Conservation (phyloP, 441 rosid genomes). For the Adansonia rubrostipa region DNA sequence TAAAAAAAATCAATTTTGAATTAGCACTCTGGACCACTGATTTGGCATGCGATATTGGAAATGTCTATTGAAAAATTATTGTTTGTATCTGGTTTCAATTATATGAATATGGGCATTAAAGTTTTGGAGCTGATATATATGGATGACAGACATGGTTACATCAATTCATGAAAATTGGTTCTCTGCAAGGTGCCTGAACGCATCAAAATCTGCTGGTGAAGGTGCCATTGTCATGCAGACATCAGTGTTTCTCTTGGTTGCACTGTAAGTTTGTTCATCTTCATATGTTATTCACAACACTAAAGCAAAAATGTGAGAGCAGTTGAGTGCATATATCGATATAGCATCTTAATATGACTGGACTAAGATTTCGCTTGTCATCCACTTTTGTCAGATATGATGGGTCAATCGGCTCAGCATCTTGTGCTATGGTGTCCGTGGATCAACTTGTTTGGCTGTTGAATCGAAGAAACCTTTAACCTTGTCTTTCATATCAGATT, state of each 20-base stretch:
- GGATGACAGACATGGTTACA: constrained; percentile 66
- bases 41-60: background rate
- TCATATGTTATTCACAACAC: constrained; percentile 7
- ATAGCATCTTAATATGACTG: constrained; percentile 9
- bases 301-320: background rate
- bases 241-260: constrained; percentile 61
- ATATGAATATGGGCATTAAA: background rate
- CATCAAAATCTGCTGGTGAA: constrained; percentile 72
- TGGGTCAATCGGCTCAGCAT: constrained; percentile 79
- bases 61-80: background rate
- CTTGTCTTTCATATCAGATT: background rate
- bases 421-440: constrained; percentile 68
- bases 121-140: constrained; percentile 25
- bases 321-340: background rate
- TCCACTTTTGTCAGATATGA: constrained; percentile 59
- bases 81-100: background rate
- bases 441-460: constrained; percentile 72
- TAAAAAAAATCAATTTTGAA: background rate
- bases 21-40: background rate
- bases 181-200: constrained; percentile 73
- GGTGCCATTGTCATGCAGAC: constrained; percentile 83
- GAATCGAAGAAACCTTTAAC: constrained; percentile 57
- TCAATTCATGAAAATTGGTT: constrained; percentile 83
- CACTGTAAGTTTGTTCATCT: constrained; percentile 54
- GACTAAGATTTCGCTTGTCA: constrained; percentile 1